These are phyloP conservation scores for Candida pini DNA, from an alignment of 805 yeast species.

Conservation along the genomic window DNA sequence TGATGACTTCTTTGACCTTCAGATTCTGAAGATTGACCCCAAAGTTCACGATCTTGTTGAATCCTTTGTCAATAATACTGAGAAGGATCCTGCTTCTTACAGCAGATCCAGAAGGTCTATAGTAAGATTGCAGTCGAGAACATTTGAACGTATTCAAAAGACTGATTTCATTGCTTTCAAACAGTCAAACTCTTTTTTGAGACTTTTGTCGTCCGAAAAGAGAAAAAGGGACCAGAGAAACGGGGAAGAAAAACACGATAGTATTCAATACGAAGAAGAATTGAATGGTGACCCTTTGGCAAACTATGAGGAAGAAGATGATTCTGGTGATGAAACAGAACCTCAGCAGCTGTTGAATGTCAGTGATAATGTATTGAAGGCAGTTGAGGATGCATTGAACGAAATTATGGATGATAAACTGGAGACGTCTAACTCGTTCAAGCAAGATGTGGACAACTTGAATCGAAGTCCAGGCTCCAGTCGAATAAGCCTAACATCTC, in stretches of 20 bases:
- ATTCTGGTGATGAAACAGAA: constrained; percentile 29
- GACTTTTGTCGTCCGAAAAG: constrained; percentile 41
- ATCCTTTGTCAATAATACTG: constrained; percentile 27
- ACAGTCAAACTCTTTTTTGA: constrained; percentile 48
- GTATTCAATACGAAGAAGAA: constrained; percentile 15
- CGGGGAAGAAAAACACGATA: constrained; percentile 1
- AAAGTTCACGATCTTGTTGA: constrained; percentile 31
- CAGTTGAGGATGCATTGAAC: constrained; percentile 63
- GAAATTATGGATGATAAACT: constrained; percentile 44
- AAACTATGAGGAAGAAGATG: constrained; percentile 24
- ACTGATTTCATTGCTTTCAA: constrained; percentile 57
- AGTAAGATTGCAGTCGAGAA: constrained; percentile 51
- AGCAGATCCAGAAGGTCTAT: constrained; percentile 52
- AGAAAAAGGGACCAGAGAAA: constrained; percentile 2
- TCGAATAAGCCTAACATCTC: constrained; percentile 1
- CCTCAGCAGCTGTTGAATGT: too few relatives aligned
- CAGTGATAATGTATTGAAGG: constrained; percentile 44
- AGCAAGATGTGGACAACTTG: constrained; percentile 24
- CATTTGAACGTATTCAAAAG: constrained; percentile 44
- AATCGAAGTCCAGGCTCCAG: neutral
- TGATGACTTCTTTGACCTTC: constrained; percentile 33
- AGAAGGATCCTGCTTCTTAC: constrained; percentile 31
- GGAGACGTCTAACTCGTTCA: constrained; percentile 58
- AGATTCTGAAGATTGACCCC: constrained; percentile 25
- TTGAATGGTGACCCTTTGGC: constrained; percentile 29